These are phyloP conservation scores for Penicillium samsonianum DNA, from an alignment of 495 filamentous ascomycete genomes.

Conservation along the genomic window DNA sequence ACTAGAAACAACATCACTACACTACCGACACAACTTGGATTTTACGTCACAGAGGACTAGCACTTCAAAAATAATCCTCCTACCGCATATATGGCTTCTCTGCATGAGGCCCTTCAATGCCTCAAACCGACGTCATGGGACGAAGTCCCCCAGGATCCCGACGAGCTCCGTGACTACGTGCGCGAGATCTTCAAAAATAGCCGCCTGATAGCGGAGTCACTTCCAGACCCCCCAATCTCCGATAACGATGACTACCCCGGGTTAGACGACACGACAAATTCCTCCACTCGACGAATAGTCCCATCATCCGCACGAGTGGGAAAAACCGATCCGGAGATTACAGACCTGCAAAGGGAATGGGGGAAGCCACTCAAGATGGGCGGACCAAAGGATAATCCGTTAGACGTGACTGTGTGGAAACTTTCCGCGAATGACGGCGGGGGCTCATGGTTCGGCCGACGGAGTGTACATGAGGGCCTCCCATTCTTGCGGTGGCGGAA, in stretches of 20 bases:
- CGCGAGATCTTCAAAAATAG: constrained; percentile 63
- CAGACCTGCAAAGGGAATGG: constrained; percentile 75
- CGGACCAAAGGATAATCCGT: constrained; percentile 66
- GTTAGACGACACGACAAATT: constrained; percentile 17
- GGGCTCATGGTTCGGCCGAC: constrained; percentile 85
- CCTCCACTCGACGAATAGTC: constrained; percentile 47
- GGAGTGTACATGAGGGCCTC: constrained; percentile 78
- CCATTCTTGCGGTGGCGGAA: constrained; percentile 66
- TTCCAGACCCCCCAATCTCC: constrained; percentile 60
- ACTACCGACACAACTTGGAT: not conserved
- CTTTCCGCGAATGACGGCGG: constrained; percentile 74
- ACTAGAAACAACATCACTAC: not conserved
- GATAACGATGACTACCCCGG: constrained; percentile 8
- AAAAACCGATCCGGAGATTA: constrained; percentile 47
- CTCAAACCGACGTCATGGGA: constrained; percentile 73
- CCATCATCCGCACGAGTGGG: constrained; percentile 54
- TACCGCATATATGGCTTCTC: constrained; percentile 51
- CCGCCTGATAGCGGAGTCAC: constrained; percentile 72
- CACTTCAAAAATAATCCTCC: not conserved
- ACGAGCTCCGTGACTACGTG: constrained; percentile 53
- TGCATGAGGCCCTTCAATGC: constrained; percentile 72
- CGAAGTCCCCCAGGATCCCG: constrained; percentile 55
- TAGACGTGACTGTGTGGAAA: constrained; percentile 78
- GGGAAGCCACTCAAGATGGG: constrained; percentile 75
- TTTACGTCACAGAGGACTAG: not conserved